Base-by-base conservation (phyloP, 2,329 filamentous ascomycete genomes). In the Cercospora brassicicola region DNA sequence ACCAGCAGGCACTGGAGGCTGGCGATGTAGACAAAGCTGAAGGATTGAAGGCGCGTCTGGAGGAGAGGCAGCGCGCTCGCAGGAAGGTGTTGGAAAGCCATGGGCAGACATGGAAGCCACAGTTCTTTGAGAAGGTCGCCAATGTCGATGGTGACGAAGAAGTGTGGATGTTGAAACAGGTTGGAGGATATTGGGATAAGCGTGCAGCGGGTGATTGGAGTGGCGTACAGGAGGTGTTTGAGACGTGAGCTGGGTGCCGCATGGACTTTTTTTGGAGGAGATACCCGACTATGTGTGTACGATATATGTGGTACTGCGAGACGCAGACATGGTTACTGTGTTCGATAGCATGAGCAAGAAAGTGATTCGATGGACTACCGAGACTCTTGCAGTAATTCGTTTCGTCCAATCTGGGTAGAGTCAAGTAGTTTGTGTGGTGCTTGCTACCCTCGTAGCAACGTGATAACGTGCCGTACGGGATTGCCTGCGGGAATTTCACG, bases 161-260 rank as follows among this genome's bases (percentile, higher is more conserved):
- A 72, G 77, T 83, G n/a, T 85, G 83, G 83, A 74, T 88, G 75
- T 79, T 97, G 71, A 95, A 90, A 82, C 84, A 84, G 2, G 93
- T 90, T 80, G 93, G 96, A 18, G 90, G 92, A 8, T 99, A 99
- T 81, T 99, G 95, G 95, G 94, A 97, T 77, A 90, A 92, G 80
- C 87, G 94, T 69, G 85, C 84, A 2, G 87, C 82, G 71, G 89
- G 89, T 1, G 83, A 83, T 65, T 97, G 92, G 92, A 79, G 79
- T 8, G 84, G 82, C 6, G 82, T 89, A 48, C 79, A 83, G 66
- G 81, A 85, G 64, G 84, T 90, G 59, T 87, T 89, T 76, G 77
- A 80, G 71, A 64, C 73, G 23, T 78, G 69, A 76, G 53, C 48
- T 33, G 30, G 26, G 18, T 7, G 26, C 20, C n/a, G 31, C 15